These are phyloP conservation scores for Pelagophyceae sp. DNA, from an alignment of 352 stramenopile species.

Conservation along the genomic window DNA sequence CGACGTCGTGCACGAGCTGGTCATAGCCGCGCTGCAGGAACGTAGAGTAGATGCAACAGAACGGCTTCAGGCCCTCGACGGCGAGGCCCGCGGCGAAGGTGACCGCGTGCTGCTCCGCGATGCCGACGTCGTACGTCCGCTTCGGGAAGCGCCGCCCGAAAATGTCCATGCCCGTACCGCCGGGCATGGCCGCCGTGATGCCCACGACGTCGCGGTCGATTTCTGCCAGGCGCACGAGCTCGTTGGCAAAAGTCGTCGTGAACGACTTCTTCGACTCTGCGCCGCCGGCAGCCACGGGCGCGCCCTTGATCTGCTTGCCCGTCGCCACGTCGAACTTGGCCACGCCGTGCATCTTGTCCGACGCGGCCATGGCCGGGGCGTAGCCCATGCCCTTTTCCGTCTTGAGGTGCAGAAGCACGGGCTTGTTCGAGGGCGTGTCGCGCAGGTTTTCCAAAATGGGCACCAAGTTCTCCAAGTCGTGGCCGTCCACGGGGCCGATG, in stretches of 20 bases:
- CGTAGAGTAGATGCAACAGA: constrained; percentile 73
- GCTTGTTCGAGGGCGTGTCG: constrained; percentile 52
- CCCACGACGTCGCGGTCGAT: constrained; percentile 64
- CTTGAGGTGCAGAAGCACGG: constrained; percentile 70
- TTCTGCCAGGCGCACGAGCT: constrained; percentile 63
- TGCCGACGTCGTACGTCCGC: constrained; percentile 73
- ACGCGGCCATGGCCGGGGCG: constrained; percentile 56
- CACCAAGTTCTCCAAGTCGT: constrained; percentile 73
- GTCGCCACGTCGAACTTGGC: constrained; percentile 70
- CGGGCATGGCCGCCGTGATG: constrained; percentile 74
- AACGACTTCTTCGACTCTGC: constrained; percentile 40
- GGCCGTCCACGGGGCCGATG: constrained; percentile 70
- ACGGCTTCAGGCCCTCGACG: constrained; percentile 70
- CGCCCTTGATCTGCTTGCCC: constrained; percentile 58
- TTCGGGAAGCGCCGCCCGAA: constrained; percentile 70
- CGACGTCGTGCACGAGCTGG: constrained; percentile 73
- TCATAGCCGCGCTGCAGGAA: constrained; percentile 77
- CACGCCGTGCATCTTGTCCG: constrained; percentile 71
- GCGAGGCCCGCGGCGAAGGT: constrained; percentile 74
- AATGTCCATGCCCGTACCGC: constrained; percentile 73
- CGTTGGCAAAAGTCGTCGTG: constrained; percentile 69
- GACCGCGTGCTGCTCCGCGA: constrained; percentile 75
- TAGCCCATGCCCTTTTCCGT: constrained; percentile 73
- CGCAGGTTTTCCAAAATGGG: constrained; percentile 71
- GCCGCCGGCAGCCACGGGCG: background rate